Conservation (phyloP, 148 eudicot genomes). For the Drosera capensis region DNA sequence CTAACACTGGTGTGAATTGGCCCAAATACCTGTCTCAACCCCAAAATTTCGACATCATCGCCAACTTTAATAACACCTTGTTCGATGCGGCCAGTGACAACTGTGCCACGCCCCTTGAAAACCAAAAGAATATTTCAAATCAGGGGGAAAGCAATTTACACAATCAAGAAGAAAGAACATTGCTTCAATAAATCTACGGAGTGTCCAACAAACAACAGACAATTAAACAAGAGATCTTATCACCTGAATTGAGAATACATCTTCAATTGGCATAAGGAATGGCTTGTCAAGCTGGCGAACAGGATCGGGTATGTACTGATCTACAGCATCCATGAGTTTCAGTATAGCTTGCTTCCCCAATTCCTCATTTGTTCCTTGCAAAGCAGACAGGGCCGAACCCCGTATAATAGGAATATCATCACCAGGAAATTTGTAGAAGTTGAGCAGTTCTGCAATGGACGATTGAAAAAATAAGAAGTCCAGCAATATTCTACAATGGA, state of each 20-base stretch:
- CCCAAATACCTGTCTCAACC: slow-evolving; percentile 86
- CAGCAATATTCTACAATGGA: too few relatives aligned
- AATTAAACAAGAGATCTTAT: too few relatives aligned
- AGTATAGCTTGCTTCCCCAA: slow-evolving; percentile 78
- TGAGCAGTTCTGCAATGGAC: slow-evolving; percentile 93
- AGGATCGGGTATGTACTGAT: slow-evolving; percentile 84
- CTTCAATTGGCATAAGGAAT: too few relatives aligned
- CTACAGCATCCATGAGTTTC: slow-evolving; percentile 93
- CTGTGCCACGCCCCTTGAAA: slow-evolving; percentile 92
- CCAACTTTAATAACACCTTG: slow-evolving; percentile 88
- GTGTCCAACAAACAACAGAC: too few relatives aligned
- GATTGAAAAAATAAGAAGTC: too few relatives aligned
- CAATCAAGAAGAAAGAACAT: background rate
- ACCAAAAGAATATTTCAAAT: background rate
- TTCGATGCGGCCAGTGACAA: slow-evolving; percentile 93
- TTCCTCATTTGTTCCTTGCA: slow-evolving; percentile 87
- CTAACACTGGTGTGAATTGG: background rate
- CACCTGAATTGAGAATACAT: slow-evolving; percentile 98
- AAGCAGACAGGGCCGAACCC: slow-evolving; percentile 86
- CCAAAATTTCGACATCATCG: slow-evolving; percentile 82
- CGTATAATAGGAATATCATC: slow-evolving; percentile 82
- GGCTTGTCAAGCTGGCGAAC: too few relatives aligned
- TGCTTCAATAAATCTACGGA: too few relatives aligned
- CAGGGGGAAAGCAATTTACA: background rate
- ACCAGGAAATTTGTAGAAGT: slow-evolving; percentile 93